Percentiles rank a stretch among this genome's conserved stretches.
phyloP scores from a whole-genome alignment of 2,329 filamentous ascomycete species.

The Xylariaceae sp. region DNA sequence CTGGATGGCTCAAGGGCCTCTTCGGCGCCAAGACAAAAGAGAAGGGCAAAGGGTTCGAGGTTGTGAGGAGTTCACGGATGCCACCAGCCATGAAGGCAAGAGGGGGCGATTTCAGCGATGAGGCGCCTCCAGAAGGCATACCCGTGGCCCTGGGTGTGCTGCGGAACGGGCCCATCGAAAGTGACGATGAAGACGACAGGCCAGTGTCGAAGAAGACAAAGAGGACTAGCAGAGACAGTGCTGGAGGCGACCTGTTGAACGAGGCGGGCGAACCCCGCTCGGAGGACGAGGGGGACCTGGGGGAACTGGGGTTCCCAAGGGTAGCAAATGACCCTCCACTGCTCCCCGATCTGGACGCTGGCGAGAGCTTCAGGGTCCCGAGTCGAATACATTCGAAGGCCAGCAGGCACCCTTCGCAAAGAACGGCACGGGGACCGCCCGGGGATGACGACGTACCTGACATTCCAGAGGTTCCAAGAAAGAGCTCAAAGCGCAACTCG shows the following conservation, averaged over 20 bases:
- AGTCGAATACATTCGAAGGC: conserved; percentile 55
- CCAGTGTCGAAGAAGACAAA: conserved; percentile 24
- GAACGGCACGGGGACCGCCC: conserved; percentile 24
- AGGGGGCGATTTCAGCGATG: conserved; percentile 52
- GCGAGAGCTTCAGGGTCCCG: conserved; percentile 54
- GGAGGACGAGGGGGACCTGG: conserved; percentile 27
- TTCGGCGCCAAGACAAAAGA: conserved; percentile 85
- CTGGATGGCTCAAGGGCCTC: conserved; percentile 77
- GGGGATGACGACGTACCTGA: conserved; percentile 19
- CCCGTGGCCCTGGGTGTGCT: conserved; percentile 56
- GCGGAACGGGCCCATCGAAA: conserved; percentile 55
- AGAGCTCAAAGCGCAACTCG: conserved; percentile 61
- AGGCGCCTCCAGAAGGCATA: conserved; percentile 59
- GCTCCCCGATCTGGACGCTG: conserved; percentile 53
- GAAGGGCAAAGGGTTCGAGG: conserved; percentile 93
- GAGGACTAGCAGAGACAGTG: conserved; percentile 22
- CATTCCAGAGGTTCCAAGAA: conserved; percentile 59
- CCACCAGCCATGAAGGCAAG: conserved; percentile 62
- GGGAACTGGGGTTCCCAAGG: conserved; percentile 26
- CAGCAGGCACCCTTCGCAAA: conserved; percentile 34
- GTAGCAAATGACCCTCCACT: conserved; percentile 45
- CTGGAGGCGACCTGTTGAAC: conserved; percentile 35
- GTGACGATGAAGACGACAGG: conserved; percentile 48
- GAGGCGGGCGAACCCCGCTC: conserved; percentile 40
- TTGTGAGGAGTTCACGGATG: conserved; percentile 83